A percentile compares a stretch with the other conserved stretches of the same genome.
Conservation (phyloP, 352 stramenopile genomes). For the Blastocystis sp. region DNA sequence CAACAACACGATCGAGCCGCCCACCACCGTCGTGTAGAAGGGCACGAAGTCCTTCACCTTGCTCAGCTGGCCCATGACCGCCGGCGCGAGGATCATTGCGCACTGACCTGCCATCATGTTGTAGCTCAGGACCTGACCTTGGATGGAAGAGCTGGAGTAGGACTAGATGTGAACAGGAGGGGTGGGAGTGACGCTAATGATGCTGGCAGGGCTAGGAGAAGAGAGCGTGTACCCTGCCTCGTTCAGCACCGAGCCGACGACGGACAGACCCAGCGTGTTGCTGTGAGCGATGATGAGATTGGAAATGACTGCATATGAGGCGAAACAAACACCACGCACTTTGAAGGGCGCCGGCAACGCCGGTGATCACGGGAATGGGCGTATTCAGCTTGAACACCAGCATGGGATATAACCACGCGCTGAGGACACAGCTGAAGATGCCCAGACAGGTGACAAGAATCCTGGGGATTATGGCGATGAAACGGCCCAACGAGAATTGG, state of each 20-base stretch:
- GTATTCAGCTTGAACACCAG: constrained; percentile 10
- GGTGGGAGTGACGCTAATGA: constrained; percentile 7
- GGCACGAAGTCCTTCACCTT: background rate
- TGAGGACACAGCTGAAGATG: constrained; percentile 6
- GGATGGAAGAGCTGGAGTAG: background rate
- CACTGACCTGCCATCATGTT: constrained; percentile 55
- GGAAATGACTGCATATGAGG: constrained; percentile 3
- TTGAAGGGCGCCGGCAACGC: background rate
- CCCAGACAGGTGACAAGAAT: constrained; percentile 38
- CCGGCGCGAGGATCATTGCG: constrained; percentile 28
- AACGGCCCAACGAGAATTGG: constrained; percentile 20
- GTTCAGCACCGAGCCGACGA: constrained; percentile 11
- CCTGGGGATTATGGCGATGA: background rate
- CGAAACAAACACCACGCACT: background rate
- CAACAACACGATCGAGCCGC: constrained; percentile 24
- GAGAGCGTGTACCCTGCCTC: constrained; percentile 33
- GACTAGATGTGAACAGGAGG: background rate
- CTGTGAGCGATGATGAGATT: constrained; percentile 23
- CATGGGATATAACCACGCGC: background rate
- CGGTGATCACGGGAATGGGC: constrained; percentile 8
- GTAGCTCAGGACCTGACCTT: constrained; percentile 38
- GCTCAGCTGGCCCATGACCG: constrained; percentile 21
- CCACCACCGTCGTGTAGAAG: background rate
- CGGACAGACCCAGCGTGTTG: background rate
- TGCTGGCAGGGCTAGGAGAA: constrained; percentile 8